These are phyloP conservation scores for Rhynchosporium graminicola DNA, from an alignment of 2,329 filamentous ascomycete genomes.

Conservation along the genomic window DNA sequence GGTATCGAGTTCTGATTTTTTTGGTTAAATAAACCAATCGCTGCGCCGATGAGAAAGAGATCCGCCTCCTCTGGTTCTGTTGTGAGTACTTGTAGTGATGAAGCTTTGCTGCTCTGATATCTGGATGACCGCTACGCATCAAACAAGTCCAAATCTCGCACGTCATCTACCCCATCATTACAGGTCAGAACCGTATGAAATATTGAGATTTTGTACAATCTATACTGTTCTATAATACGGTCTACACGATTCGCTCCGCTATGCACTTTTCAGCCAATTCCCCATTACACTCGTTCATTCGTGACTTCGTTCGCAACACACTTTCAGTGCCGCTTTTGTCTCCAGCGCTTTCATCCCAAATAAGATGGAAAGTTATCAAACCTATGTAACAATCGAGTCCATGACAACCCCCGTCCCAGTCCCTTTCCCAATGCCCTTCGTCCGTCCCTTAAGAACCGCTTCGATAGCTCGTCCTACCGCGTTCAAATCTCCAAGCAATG, in stretches of 20 bases:
- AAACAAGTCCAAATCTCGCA: neutral
- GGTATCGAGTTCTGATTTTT: no score
- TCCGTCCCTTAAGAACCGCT: conserved; percentile 66
- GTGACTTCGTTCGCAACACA: neutral
- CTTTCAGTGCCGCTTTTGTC: neutral
- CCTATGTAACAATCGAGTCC: neutral
- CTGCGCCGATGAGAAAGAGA: no score
- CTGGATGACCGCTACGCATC: no score
- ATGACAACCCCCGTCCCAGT: neutral
- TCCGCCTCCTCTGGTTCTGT: no score
- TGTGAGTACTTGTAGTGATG: no score
- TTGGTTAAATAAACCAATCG: no score
- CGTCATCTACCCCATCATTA: neutral
- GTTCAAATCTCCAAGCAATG: conserved; percentile 79
- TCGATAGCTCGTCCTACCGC: conserved; percentile 74
- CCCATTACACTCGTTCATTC: conserved; percentile 1
- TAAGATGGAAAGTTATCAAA: neutral
- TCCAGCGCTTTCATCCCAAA: neutral
- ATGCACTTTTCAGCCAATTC: neutral
- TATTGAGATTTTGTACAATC: neutral
- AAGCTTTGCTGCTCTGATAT: no score
- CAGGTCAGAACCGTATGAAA: neutral
- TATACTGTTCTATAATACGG: neutral
- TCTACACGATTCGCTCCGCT: neutral
- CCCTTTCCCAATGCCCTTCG: conserved; percentile 66